A percentile compares a stretch with the other conserved stretches of the same genome.
phyloP scores from a whole-genome alignment of 768 basidiomycete genomes.

The Sarcomyxa edulis region DNA sequence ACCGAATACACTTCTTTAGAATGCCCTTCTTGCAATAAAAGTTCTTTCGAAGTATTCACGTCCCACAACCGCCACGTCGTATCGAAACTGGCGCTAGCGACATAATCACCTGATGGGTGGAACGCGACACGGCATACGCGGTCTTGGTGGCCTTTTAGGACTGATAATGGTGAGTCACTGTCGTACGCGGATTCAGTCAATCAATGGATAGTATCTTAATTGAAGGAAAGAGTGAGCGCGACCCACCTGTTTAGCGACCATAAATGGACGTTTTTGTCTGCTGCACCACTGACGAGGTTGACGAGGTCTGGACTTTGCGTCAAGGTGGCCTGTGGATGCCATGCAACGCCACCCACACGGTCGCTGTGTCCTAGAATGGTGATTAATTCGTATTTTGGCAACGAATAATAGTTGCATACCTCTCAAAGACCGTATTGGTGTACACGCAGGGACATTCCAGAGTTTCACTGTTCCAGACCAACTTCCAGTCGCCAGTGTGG shows the following conservation, averaged over 20 bases:
- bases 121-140: constrained; percentile 94
- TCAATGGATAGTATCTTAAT: constrained; percentile 1
- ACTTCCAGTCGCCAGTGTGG: constrained; percentile 85
- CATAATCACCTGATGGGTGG: constrained; percentile 91
- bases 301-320: constrained; percentile 55
- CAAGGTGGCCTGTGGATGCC: constrained; percentile 93
- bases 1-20: constrained; percentile 94
- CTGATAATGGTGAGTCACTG: constrained; percentile 83
- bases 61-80: constrained; percentile 99
- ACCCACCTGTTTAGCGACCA: constrained; percentile 84
- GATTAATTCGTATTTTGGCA: constrained; percentile 8
- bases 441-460: constrained; percentile 94
- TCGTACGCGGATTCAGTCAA: too few species aligned
- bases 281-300: constrained; percentile 89
- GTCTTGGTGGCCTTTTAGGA: constrained; percentile 83
- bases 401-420: constrained; percentile 36
- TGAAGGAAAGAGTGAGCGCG: not conserved
- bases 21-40: constrained; percentile 93
- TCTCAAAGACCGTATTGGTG: constrained; percentile 66
- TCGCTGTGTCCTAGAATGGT: constrained; percentile 69
- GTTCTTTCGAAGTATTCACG: constrained; percentile 70
- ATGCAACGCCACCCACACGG: constrained; percentile 91
- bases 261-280: constrained; percentile 78
- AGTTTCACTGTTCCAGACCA: constrained; percentile 95
- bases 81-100: constrained; percentile 94